Percentiles rank a stretch among this genome's conserved stretches.
These are phyloP conservation scores for Monilinia fructigena DNA, from an alignment of 2,329 filamentous ascomycete genomes.

Conservation along the genomic window DNA sequence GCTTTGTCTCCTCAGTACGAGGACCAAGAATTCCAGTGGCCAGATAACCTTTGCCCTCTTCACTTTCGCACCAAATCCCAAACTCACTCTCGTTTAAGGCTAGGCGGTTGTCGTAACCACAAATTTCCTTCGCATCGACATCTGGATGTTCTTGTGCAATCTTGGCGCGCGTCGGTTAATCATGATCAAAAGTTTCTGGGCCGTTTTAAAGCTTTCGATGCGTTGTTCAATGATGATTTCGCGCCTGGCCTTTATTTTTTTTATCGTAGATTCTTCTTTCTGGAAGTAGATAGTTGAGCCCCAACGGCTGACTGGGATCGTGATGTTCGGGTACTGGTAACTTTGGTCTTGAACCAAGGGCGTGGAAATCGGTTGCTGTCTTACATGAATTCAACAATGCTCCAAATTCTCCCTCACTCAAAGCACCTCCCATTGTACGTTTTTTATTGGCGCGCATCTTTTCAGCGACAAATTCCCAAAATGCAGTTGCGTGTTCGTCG, in stretches of 20 bases:
- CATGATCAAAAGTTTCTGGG: slow-evolving; percentile 34
- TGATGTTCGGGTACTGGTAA: slow-evolving; percentile 32
- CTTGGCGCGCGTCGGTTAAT: slow-evolving; percentile 32
- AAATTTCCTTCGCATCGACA: slow-evolving; percentile 33
- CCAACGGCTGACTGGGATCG: slow-evolving; percentile 35
- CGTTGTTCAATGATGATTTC: slow-evolving; percentile 25
- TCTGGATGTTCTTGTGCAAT: slow-evolving; percentile 30
- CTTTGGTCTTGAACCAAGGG: slow-evolving; percentile 36
- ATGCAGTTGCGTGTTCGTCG: slow-evolving; percentile 34
- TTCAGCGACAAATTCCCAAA: slow-evolving; percentile 29
- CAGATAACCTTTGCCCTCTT: slow-evolving; percentile 34
- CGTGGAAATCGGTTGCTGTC: slow-evolving; percentile 30
- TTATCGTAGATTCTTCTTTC: slow-evolving; percentile 34
- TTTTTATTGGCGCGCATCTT: slow-evolving; percentile 30
- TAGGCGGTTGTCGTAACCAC: slow-evolving; percentile 39
- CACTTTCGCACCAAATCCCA: slow-evolving; percentile 30
- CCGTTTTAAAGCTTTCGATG: slow-evolving; percentile 29
- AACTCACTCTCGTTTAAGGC: slow-evolving; percentile 38
- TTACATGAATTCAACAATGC: slow-evolving; percentile 29
- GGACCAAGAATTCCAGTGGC: slow-evolving; percentile 35
- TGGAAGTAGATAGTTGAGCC: slow-evolving; percentile 34
- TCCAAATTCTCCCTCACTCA: slow-evolving; percentile 33
- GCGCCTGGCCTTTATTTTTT: slow-evolving; percentile 30
- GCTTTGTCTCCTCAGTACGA: slow-evolving; percentile 32
- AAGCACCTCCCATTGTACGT: slow-evolving; percentile 36